Conservation (phyloP, 2,329 filamentous ascomycete species). For the Penicillium sp. region DNA sequence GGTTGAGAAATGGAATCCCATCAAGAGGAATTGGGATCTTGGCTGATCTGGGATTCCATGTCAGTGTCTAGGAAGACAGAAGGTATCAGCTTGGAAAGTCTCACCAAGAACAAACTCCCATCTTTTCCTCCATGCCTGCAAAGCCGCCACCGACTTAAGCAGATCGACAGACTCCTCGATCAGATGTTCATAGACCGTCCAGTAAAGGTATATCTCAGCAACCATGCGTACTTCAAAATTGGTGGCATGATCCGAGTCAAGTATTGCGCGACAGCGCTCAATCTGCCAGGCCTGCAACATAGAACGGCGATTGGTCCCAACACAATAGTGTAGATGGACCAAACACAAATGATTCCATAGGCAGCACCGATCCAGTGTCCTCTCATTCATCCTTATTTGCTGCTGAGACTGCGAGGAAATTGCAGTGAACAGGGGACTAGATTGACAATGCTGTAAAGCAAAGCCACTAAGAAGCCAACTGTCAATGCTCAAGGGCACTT, state of each 20-base stretch:
- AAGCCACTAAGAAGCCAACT: slow-evolving; percentile 46
- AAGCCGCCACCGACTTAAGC: slow-evolving; percentile 30
- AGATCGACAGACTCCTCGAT: slow-evolving; percentile 30
- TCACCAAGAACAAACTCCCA: slow-evolving; percentile 41
- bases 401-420: slow-evolving; percentile 9
- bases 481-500: slow-evolving; percentile 44
- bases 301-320: slow-evolving; percentile 40
- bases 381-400: slow-evolving; percentile 11
- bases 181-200: slow-evolving; percentile 43
- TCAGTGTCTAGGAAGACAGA: background rate
- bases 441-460: slow-evolving; percentile 41
- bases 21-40: slow-evolving; percentile 44
- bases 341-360: slow-evolving; percentile 46
- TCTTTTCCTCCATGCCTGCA: slow-evolving; percentile 39
- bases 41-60: slow-evolving; percentile 34
- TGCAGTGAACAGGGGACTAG: slow-evolving; percentile 35
- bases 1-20: slow-evolving; percentile 47
- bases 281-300: slow-evolving; percentile 39
- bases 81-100: background rate
- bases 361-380: slow-evolving; percentile 31
- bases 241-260: slow-evolving; percentile 37
- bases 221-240: slow-evolving; percentile 48
- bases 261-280: slow-evolving; percentile 35
- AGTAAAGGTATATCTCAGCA: slow-evolving; percentile 45
- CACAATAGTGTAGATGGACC: slow-evolving; percentile 46